Percentiles rank a stretch among this genome's conserved stretches.
Evolutionary conservation across 1,284 basidiomycete species (phyloP).

Genomic region (Apiotrichum montevideense): DNA sequence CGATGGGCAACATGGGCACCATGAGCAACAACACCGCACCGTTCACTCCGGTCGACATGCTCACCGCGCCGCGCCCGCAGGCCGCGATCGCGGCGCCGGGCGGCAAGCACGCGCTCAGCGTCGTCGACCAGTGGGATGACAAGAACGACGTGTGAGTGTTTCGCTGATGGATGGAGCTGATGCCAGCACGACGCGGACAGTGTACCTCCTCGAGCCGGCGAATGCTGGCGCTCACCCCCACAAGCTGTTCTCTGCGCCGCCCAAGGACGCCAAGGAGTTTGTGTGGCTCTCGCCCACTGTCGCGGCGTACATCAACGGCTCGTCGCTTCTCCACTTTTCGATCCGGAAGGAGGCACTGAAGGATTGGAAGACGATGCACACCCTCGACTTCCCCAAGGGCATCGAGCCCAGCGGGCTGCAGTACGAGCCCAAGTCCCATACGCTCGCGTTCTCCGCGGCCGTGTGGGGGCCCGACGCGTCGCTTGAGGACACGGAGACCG

Average conservation of each 20-base stretch:
- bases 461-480: conserved; percentile 65
- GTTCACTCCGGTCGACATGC: conserved; percentile 51
- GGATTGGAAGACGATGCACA: conserved; percentile 2
- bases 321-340: conserved; percentile 21
- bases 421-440: conserved; percentile 48
- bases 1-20: no score
- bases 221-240: conserved; percentile 8
- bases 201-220: conserved; percentile 49
- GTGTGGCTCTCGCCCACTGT: conserved; percentile 40
- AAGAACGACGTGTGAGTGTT: conserved; percentile 61
- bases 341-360: conserved; percentile 12
- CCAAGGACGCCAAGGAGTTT: conserved; percentile 22
- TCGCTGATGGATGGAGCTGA: neutral
- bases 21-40: no score
- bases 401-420: conserved; percentile 58
- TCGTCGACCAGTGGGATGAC: conserved; percentile 63
- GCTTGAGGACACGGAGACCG: conserved; percentile 58
- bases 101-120: conserved; percentile 62
- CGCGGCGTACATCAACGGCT: conserved; percentile 43
- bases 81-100: conserved; percentile 58
- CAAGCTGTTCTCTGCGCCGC: conserved; percentile 20
- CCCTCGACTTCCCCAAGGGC: conserved; percentile 48
- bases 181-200: conserved; percentile 60
- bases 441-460: conserved; percentile 60
- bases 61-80: conserved; percentile 65